A percentile compares a stretch with the other conserved stretches of the same genome.
These are phyloP conservation scores for Solanum sparsipilum DNA, from an alignment of 257 asterid genomes.

Conservation along the genomic window DNA sequence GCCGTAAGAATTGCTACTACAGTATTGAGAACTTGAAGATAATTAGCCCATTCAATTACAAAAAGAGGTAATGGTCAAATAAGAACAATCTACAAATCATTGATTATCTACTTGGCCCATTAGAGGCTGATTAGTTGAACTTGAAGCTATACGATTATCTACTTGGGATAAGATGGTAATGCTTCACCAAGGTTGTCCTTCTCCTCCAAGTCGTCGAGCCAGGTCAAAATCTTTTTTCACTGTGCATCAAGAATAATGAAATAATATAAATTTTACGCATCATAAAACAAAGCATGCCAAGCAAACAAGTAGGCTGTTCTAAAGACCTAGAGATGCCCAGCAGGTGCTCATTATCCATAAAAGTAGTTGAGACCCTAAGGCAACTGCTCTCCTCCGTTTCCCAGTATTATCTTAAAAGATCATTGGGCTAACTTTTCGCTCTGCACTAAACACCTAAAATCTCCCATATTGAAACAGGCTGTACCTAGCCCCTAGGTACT, in stretches of 20 bases:
- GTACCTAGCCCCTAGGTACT: neutral
- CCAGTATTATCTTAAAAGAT: neutral
- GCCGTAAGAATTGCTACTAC: neutral
- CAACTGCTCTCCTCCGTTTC: neutral
- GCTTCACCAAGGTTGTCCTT: conserved; percentile 69
- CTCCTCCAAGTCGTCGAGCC: conserved; percentile 85
- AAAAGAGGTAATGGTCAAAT: neutral
- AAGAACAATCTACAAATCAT: neutral
- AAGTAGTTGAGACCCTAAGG: neutral
- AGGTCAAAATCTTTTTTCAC: conserved; percentile 88
- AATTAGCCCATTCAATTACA: neutral
- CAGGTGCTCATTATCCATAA: neutral
- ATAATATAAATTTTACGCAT: neutral
- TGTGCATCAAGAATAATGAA: conserved; percentile 16
- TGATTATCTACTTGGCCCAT: neutral
- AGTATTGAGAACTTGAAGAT: neutral
- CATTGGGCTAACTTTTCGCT: neutral
- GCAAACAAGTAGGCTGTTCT: neutral
- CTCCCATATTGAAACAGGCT: neutral
- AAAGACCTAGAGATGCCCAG: neutral
- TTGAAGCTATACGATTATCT: neutral
- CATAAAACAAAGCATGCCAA: conserved; percentile 1
- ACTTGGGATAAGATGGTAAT: neutral
- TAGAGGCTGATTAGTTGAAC: neutral
- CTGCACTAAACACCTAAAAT: neutral